Conservation (phyloP, 768 basidiomycete genomes). For the Russula dissimulans region DNA sequence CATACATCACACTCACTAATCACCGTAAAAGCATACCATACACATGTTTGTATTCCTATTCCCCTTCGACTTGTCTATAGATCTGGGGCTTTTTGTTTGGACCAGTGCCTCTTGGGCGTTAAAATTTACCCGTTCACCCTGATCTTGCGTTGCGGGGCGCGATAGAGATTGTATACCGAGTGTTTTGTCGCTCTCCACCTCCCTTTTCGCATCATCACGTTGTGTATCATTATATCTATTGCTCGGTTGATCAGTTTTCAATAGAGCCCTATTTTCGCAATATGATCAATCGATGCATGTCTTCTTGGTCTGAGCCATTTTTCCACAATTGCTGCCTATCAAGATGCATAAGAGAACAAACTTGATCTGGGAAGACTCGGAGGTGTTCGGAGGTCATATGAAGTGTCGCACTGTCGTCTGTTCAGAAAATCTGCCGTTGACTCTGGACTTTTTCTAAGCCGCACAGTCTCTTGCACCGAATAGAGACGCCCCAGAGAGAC, state of each 20-base stretch:
- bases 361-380: too few species aligned
- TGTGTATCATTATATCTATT: slow-evolving; percentile 16
- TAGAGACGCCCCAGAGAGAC: too few species aligned
- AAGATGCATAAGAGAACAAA: too few species aligned
- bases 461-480: too few species aligned
- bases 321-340: too few species aligned
- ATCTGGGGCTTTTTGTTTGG: slow-evolving; percentile 17
- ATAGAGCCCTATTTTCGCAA: slow-evolving; percentile 1
- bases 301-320: neutral
- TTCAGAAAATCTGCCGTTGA: too few species aligned
- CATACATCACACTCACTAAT: slow-evolving; percentile 13
- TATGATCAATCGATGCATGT: slow-evolving; percentile 5
- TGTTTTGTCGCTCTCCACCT: slow-evolving; percentile 5
- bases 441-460: too few species aligned
- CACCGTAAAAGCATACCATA: slow-evolving; percentile 14
- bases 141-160: neutral
- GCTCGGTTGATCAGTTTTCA: slow-evolving; percentile 6
- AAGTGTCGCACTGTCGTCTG: too few species aligned
- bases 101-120: neutral
- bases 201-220: neutral
- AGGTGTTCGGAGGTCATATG: too few species aligned
- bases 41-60: slow-evolving; percentile 14
- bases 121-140: neutral
- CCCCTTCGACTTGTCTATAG: slow-evolving; percentile 8
- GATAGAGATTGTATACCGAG: neutral